Base-by-base conservation (phyloP, 2,329 filamentous ascomycete genomes). In the Pleoardoris graminearum region DNA sequence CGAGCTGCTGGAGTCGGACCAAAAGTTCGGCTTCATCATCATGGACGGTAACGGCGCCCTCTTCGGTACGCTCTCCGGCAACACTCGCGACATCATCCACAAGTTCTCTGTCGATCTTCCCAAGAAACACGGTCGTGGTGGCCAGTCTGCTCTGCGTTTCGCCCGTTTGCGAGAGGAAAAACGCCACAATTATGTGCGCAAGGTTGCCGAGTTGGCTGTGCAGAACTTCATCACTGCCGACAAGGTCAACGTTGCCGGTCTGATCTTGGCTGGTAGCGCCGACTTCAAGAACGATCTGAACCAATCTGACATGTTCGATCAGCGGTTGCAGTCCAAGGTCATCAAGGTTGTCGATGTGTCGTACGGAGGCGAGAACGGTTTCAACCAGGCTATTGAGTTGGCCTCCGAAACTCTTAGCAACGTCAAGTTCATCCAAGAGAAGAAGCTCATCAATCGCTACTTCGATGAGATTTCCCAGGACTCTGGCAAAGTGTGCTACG, bases 251-350 rank as follows among this genome's bases (percentile, higher is more conserved):
- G 93, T 97, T 43, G 91, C 90, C 54, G 95, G 94, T 68, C 79
- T 99, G 57, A 95, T 99, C 72, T 83, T 99, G 60, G 94, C 94
- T 60, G 94, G 94, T 81, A 96, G 91, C 29, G 94, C 94, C 71
- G 94, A 99, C 77, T 99, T 99, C 87, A 99, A 99, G 82, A 97
- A 96, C 78, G 94, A 99, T 72, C 82, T 99, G 48, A 97, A 97
- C 78, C 90, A 90, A 69, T 97, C 94, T 55, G 94, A 99, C 76
- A 83, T 99, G 82, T 99, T 99, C 76, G 94, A 99, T 75, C 83
- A 87, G 70, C 92, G 94, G 75, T 83, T 99, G 50, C 86, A 90
- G 67, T 80, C 85, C 73, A 99, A 99, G 83, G 94, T 99, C 70
- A 97, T 99, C 84, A 99, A 99, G 80, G 90, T 99, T 38, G 95